Evolutionary conservation across 1,284 basidiomycete species (phyloP).

Genomic region (Testicularia cyperi): DNA sequence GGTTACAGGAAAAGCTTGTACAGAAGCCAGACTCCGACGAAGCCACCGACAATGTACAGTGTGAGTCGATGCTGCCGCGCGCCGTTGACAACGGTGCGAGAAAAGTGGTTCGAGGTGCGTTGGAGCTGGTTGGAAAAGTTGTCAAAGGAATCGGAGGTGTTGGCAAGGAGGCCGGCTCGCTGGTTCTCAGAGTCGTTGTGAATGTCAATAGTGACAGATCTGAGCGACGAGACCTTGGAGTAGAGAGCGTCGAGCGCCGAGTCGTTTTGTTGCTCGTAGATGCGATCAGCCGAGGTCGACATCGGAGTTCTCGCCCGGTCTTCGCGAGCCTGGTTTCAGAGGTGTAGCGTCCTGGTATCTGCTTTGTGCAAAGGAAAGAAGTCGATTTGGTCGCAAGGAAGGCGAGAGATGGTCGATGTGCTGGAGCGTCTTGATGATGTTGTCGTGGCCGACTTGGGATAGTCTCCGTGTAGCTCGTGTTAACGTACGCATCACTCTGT

Average conservation of each 20-base stretch:
- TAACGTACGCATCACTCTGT: too few species aligned
- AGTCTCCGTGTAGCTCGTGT: too few species aligned
- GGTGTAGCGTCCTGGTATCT: too few species aligned
- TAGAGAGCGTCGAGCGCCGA: slow-evolving; percentile 49
- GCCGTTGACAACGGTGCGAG: slow-evolving; percentile 27
- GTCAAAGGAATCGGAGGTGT: slow-evolving; percentile 43
- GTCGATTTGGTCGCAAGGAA: too few species aligned
- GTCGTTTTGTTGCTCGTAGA: slow-evolving; percentile 57
- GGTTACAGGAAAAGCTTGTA: slow-evolving; percentile 41
- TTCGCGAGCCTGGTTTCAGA: too few species aligned
- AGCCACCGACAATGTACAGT: slow-evolving; percentile 39
- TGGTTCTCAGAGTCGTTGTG: slow-evolving; percentile 53
- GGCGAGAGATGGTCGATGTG: too few species aligned
- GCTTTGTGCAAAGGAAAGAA: too few species aligned
- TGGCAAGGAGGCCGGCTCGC: slow-evolving; percentile 18
- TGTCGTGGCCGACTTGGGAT: too few species aligned
- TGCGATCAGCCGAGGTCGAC: slow-evolving; percentile 43
- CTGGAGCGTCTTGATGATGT: too few species aligned
- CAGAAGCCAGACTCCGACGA: slow-evolving; percentile 43
- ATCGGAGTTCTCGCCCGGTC: slow-evolving; percentile 13
- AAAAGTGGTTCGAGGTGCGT: slow-evolving; percentile 41
- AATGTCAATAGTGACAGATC: slow-evolving; percentile 54
- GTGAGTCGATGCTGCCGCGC: slow-evolving; percentile 42
- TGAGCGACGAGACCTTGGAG: slow-evolving; percentile 46
- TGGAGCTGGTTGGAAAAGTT: slow-evolving; percentile 26